phyloP scores from a whole-genome alignment of 2,329 filamentous ascomycete genomes.

The Talaromyces sp. region DNA sequence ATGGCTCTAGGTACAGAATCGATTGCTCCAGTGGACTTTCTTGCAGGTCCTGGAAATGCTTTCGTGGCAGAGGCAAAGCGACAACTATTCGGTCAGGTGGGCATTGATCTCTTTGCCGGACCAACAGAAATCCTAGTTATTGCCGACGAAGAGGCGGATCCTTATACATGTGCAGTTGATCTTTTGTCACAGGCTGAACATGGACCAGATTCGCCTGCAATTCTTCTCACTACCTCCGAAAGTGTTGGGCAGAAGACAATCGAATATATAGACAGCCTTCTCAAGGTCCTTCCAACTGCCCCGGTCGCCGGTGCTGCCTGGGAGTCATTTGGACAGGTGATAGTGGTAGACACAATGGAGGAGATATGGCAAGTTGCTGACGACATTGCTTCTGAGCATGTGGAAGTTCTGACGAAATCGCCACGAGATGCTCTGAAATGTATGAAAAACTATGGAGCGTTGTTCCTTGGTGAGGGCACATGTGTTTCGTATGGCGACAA shows the following conservation, averaged over 20 bases:
- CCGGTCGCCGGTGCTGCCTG: conserved; percentile 43
- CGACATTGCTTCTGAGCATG: conserved; percentile 48
- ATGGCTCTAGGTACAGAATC: conserved; percentile 51
- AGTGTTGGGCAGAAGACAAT: conserved; percentile 37
- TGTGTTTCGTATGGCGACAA: conserved; percentile 54
- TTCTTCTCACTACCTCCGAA: conserved; percentile 47
- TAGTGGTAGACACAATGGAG: conserved; percentile 39
- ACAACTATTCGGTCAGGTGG: conserved; percentile 51
- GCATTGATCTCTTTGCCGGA: conserved; percentile 52
- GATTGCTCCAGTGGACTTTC: conserved; percentile 48
- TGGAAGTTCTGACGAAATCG: conserved; percentile 46
- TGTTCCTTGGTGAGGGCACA: conserved; percentile 51
- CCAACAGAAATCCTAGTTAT: conserved; percentile 52
- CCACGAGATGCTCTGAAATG: conserved; percentile 48
- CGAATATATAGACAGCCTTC: conserved; percentile 30
- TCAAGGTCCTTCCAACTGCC: conserved; percentile 41
- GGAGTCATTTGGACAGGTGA: conserved; percentile 45
- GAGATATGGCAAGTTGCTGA: conserved; percentile 45
- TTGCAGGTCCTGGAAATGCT: conserved; percentile 52
- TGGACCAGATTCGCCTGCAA: conserved; percentile 49
- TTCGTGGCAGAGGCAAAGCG: conserved; percentile 54
- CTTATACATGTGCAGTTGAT: conserved; percentile 44
- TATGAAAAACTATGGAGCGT: conserved; percentile 49
- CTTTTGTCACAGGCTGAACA: conserved; percentile 50
- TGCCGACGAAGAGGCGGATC: conserved; percentile 47